Evolutionary conservation across 768 basidiomycete species (phyloP), one percentile per base, ranked within the genome.

Genomic region (Lactarius evosmus): DNA sequence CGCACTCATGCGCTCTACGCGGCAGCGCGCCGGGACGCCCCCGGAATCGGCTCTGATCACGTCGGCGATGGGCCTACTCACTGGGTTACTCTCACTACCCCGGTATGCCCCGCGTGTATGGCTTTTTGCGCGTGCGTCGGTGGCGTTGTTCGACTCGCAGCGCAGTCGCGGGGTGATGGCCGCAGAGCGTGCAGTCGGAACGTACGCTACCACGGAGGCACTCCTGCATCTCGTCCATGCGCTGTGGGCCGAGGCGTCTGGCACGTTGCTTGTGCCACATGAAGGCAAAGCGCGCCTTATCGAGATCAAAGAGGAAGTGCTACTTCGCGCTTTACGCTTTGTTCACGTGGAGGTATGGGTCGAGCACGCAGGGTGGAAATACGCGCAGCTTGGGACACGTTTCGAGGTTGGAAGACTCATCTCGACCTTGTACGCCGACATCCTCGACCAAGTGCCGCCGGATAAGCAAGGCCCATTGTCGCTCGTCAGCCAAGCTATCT

Each of bases 271-370:
- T 22, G 68, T 72, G 2, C 75, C 85, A 33, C 74, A 82, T 0
- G 80, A 84, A 0, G 81, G 85, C 52, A 85, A 85, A 54, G 73
- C 82, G 7, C 83, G 83, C 34, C 79, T 88, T 36, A 85, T 82
- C 56, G 85, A 85, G 69, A 76, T 94, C 60, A 94, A 94, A 71
- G 89, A 91, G 69, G 91, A 93, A 62, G 93, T 95, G 5, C 79
- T 95, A 27, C 75, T 90, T 54, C 85, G 91, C 36, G 93, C 91
- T 0, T 79, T 85, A 14, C 80, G 80, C 5, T 93, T 95, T 66
- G 82, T 95, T 9, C 91, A 94, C 69, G 83, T 84, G 8, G 91
- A 95, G 72, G 85, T 96, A 22, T 98, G 95, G 95, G 83, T 88
- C 0, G 88, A 89, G 69, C 89, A 93, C 73, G 72, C 85, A 41